A percentile compares a stretch with the other conserved stretches of the same genome.
These are phyloP conservation scores for Capsicum pubescens DNA, from an alignment of 257 asterid species.

Conservation along the genomic window DNA sequence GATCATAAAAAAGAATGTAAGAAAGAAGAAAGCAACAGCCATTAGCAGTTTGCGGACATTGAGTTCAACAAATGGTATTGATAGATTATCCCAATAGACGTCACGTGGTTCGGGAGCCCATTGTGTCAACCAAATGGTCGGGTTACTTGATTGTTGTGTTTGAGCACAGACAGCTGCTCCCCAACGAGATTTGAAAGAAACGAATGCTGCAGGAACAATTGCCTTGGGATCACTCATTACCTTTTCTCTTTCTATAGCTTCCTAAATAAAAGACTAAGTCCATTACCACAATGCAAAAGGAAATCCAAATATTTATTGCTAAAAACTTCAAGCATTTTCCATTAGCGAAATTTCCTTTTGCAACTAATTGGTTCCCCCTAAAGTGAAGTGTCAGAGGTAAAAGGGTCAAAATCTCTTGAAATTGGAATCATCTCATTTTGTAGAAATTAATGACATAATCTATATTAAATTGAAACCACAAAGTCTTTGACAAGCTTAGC, in stretches of 20 bases:
- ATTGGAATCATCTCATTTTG: not conserved
- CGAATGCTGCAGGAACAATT: constrained; percentile 88
- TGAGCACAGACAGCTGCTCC: constrained; percentile 97
- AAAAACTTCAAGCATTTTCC: not conserved
- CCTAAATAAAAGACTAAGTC: constrained; percentile 50
- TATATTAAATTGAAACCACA: constrained; percentile 7
- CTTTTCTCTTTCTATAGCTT: constrained; percentile 70
- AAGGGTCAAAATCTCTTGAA: not conserved
- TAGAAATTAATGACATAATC: not conserved
- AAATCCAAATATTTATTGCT: constrained; percentile 13
- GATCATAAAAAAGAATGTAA: constrained; percentile 36
- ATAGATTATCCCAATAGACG: constrained; percentile 39
- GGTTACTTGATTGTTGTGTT: constrained; percentile 65
- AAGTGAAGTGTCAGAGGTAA: not conserved
- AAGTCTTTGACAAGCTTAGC: constrained; percentile 7
- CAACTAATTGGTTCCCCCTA: not conserved
- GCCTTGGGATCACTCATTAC: constrained; percentile 68
- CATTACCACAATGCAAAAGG: constrained; percentile 17
- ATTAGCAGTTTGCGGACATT: constrained; percentile 34
- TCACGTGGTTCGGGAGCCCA: constrained; percentile 42
- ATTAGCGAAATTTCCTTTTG: not conserved
- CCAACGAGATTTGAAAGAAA: constrained; percentile 85
- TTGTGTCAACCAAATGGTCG: constrained; percentile 40
- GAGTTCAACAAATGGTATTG: constrained; percentile 39
- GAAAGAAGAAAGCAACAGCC: constrained; percentile 38